Evolutionary conservation across 1,284 basidiomycete genomes (phyloP), one percentile per base, ranked within the genome.

Genomic region (Austroboletus novae-zelandiae): DNA sequence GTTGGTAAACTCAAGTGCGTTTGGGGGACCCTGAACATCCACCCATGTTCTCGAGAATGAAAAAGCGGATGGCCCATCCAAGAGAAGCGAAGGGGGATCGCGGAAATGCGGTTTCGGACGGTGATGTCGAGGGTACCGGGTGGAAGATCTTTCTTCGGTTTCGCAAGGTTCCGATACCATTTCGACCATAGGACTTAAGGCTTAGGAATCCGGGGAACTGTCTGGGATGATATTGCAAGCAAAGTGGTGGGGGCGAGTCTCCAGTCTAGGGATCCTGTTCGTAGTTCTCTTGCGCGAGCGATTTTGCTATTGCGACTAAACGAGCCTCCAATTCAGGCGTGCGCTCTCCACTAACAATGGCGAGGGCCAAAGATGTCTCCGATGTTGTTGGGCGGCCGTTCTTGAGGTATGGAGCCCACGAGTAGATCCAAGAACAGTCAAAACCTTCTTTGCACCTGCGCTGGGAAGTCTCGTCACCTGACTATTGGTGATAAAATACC

Each of bases 121-220:
- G 95, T 95, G 48, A 99, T 74, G 61, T 97, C 93, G 29, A 97
- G 77, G 3, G 84, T 78, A 5, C 86, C 86, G 0, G 84, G 81
- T 1, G 79, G 71, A 44, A 73, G 59, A 51, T 73, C 82, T 60
- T 86, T 87, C 70, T 79, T 84, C 4, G 87, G 86, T 58, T 75
- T 84, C 5, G 85, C 74, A 4, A 94, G 80, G 37, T 98, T 94
- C 92, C 91, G 95, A 67, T 94, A 99, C 96, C 97, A 99, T 64
- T 94, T 91, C 0, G 95, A 97, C 85, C 85, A 95, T 75, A 76
- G 5, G 76, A 71, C 8, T 34, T 52, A 59, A 5, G 45, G 40
- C 13, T 51, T 56, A 5, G 48, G 48, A 5, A 4, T 20, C 40
- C 47, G 14, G n/a, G n/a, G 0, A 53, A 41, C 2, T 18, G 41